Evolutionary conservation across 352 stramenopile genomes (phyloP).

Genomic region (Phytophthora litchii): DNA sequence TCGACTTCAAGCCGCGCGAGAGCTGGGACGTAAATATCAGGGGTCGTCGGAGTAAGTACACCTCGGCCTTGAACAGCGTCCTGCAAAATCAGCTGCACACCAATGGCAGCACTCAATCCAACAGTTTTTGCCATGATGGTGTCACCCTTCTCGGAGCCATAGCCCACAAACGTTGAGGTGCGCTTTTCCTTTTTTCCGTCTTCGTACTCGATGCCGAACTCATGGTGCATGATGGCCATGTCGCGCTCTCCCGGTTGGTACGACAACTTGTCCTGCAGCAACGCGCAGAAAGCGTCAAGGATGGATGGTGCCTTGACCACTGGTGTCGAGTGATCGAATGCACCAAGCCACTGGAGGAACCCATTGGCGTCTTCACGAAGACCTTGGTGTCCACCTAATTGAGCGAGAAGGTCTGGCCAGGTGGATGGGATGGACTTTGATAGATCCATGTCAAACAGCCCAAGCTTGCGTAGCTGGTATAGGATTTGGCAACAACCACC

Average conservation of each 20-base stretch:
- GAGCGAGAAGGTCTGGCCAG: slow-evolving; percentile 87
- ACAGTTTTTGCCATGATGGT: slow-evolving; percentile 97
- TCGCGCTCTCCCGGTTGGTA: slow-evolving; percentile 93
- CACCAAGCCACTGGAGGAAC: slow-evolving; percentile 83
- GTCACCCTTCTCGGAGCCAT: slow-evolving; percentile 89
- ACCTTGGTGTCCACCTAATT: slow-evolving; percentile 31
- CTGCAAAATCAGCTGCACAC: slow-evolving; percentile 93
- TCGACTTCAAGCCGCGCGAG: slow-evolving; percentile 86
- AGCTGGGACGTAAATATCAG: slow-evolving; percentile 90
- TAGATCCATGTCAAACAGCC: slow-evolving; percentile 84
- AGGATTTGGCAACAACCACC: slow-evolving; percentile 92
- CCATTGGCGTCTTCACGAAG: slow-evolving; percentile 58
- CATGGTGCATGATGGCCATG: slow-evolving; percentile 95
- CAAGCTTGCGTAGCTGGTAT: slow-evolving; percentile 90
- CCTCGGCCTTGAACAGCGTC: slow-evolving; percentile 82
- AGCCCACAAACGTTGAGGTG: slow-evolving; percentile 92
- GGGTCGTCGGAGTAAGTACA: slow-evolving; percentile 90
- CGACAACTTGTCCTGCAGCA: slow-evolving; percentile 91
- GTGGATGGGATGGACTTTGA: slow-evolving; percentile 52
- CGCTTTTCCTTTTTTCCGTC: slow-evolving; percentile 88
- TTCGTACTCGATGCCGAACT: slow-evolving; percentile 82
- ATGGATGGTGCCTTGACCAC: slow-evolving; percentile 61
- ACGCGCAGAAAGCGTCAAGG: slow-evolving; percentile 84
- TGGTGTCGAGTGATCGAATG: slow-evolving; percentile 58
- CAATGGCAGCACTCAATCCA: slow-evolving; percentile 93